Conservation (phyloP, 2,329 filamentous ascomycete genomes). For the Ceratocystis alfenasii region DNA sequence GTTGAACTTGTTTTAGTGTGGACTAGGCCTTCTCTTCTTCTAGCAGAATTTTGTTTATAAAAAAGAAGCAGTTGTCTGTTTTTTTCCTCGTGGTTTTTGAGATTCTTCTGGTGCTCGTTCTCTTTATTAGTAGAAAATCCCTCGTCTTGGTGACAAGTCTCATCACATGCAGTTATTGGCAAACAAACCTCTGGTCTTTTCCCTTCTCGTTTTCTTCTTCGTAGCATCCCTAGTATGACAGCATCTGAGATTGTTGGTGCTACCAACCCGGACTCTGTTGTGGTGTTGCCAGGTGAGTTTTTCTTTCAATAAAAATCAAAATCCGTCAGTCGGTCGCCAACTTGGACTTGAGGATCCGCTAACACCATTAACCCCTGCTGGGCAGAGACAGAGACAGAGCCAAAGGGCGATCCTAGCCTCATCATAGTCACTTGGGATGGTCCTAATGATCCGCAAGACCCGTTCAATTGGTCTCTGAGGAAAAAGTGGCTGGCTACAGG, state of each 20-base stretch:
- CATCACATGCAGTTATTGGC: not conserved
- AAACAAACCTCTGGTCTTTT: not conserved
- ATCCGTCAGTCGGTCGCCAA: not conserved
- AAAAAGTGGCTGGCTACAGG: conserved; percentile 31
- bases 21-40: no score
- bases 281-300: conserved; percentile 4
- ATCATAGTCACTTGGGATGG: conserved; percentile 47
- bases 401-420: conserved; percentile 12
- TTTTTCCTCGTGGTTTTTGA: not conserved
- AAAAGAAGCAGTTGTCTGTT: not conserved
- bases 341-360: not conserved
- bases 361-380: not conserved
- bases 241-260: not conserved
- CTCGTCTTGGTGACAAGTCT: no score
- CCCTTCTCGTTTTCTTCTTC: not conserved
- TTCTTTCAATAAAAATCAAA: not conserved
- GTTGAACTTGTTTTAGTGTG: no score
- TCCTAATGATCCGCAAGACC: conserved; percentile 49
- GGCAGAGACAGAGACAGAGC: conserved; percentile 9
- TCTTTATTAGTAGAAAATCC: no score
- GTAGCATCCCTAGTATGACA: not conserved
- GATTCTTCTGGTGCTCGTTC: not conserved
- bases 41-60: no score
- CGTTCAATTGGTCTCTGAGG: conserved; percentile 53
- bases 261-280: conserved; percentile 8